Conservation (phyloP, 2,329 filamentous ascomycete species). For the Colletotrichum sp. region DNA sequence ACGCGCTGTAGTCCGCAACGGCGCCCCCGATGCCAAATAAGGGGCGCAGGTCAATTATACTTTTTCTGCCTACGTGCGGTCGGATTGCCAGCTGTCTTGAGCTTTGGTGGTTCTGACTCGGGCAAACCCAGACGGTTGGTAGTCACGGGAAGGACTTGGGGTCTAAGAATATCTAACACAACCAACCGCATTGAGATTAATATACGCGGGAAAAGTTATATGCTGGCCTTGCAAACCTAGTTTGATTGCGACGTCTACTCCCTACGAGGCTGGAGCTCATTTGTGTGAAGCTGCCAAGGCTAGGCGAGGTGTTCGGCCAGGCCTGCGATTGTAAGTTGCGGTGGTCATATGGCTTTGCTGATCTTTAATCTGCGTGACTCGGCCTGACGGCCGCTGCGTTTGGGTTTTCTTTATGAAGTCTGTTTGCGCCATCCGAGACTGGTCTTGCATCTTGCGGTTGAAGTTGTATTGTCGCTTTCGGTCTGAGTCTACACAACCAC, state of each 20-base stretch:
- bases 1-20: neutral
- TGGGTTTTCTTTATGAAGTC: neutral
- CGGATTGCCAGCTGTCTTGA: neutral
- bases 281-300: neutral
- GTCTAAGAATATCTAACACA: neutral
- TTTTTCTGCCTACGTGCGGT: neutral
- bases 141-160: neutral
- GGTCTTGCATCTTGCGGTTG: neutral
- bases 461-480: neutral
- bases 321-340: neutral
- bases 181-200: neutral
- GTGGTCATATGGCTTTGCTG: neutral
- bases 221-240: neutral
- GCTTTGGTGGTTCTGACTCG: fast-evolving
- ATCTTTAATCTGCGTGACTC: neutral
- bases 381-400: too few relatives aligned
- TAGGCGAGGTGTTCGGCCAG: neutral
- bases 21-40: neutral
- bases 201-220: neutral
- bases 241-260: neutral
- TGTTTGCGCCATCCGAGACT: neutral
- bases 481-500: neutral
- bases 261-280: neutral
- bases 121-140: neutral
- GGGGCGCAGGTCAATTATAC: neutral